Percentiles rank a stretch among this genome's conserved stretches.
These are phyloP conservation scores for Leptoxyphium fumago DNA, from an alignment of 2,329 filamentous ascomycete species.

Conservation along the genomic window DNA sequence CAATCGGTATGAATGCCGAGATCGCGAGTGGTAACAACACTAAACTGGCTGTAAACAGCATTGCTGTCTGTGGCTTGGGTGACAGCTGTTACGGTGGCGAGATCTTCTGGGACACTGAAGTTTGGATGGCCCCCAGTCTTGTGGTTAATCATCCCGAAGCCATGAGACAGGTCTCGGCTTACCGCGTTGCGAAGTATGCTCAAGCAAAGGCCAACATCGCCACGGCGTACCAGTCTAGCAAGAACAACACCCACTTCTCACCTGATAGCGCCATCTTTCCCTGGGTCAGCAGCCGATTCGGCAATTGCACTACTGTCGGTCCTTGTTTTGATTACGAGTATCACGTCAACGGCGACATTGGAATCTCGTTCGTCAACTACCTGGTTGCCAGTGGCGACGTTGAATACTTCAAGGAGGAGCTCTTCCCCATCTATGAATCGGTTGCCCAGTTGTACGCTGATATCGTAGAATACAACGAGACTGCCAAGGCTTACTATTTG, in stretches of 20 bases:
- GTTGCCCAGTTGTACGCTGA: slow-evolving; percentile 48
- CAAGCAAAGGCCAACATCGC: slow-evolving; percentile 48
- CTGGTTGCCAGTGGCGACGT: slow-evolving; percentile 46
- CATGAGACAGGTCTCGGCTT: slow-evolving; percentile 49
- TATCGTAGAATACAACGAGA: slow-evolving; percentile 44
- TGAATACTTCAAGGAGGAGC: slow-evolving; percentile 36
- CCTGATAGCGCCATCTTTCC: slow-evolving; percentile 46
- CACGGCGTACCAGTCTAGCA: slow-evolving; percentile 40
- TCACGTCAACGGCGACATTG: slow-evolving; percentile 56
- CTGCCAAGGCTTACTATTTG: slow-evolving; percentile 33
- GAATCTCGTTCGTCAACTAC: slow-evolving; percentile 46
- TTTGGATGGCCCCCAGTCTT: slow-evolving; percentile 55
- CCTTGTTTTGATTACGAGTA: slow-evolving; percentile 59
- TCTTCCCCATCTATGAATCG: slow-evolving; percentile 50
- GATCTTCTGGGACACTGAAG: slow-evolving; percentile 52
- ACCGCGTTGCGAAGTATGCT: slow-evolving; percentile 41
- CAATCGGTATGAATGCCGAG: slow-evolving; percentile 39
- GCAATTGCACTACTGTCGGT: slow-evolving; percentile 49
- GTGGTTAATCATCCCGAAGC: slow-evolving; percentile 48
- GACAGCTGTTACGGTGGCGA: slow-evolving; percentile 53
- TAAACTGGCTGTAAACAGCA: slow-evolving; percentile 44
- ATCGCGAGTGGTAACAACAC: slow-evolving; percentile 33
- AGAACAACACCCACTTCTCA: slow-evolving; percentile 45
- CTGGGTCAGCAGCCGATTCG: slow-evolving; percentile 53
- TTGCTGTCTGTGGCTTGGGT: slow-evolving; percentile 52